Conservation (phyloP, 768 basidiomycete species). For the Wakefieldia striispora region DNA sequence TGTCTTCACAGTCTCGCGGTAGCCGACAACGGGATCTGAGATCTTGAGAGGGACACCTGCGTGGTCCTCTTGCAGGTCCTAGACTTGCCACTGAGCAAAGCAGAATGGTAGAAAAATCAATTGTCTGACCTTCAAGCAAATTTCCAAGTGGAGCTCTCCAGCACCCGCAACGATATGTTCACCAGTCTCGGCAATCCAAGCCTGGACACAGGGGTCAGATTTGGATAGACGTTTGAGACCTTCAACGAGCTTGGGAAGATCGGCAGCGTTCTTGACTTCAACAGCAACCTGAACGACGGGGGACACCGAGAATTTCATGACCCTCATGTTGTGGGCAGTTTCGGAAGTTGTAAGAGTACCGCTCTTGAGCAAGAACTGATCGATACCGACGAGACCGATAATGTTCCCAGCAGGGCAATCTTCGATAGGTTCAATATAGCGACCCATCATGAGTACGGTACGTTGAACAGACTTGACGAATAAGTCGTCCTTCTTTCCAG, state of each 20-base stretch:
- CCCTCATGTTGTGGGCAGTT: constrained; percentile 99
- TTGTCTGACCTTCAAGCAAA: constrained; percentile 85
- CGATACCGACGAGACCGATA: constrained; percentile 97
- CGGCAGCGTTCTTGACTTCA: constrained; percentile 99
- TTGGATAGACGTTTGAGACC: constrained; percentile 99
- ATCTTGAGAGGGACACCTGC: constrained; percentile 99
- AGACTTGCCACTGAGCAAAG: constrained; percentile 1
- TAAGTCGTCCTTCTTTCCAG: constrained; percentile 98
- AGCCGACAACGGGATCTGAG: constrained; percentile 96
- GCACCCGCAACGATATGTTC: constrained; percentile 99
- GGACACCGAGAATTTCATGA: constrained; percentile 99
- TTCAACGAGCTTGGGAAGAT: constrained; percentile 99
- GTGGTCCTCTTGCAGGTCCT: constrained; percentile 99
- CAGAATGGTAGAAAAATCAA: not conserved
- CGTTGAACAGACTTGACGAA: constrained; percentile 99
- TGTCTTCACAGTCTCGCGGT: constrained; percentile 95
- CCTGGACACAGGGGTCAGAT: constrained; percentile 98
- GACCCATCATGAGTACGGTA: constrained; percentile 99
- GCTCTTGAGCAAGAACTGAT: constrained; percentile 99
- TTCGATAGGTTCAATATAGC: constrained; percentile 97
- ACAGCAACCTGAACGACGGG: constrained; percentile 99
- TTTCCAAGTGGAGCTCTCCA: constrained; percentile 98
- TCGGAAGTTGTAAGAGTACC: constrained; percentile 97
- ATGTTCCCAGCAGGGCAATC: constrained; percentile 99
- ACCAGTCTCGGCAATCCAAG: constrained; percentile 87